A percentile compares a stretch with the other conserved stretches of the same genome.
Evolutionary conservation across 768 basidiomycete genomes (phyloP).

Genomic region (Favolaschia claudopus): DNA sequence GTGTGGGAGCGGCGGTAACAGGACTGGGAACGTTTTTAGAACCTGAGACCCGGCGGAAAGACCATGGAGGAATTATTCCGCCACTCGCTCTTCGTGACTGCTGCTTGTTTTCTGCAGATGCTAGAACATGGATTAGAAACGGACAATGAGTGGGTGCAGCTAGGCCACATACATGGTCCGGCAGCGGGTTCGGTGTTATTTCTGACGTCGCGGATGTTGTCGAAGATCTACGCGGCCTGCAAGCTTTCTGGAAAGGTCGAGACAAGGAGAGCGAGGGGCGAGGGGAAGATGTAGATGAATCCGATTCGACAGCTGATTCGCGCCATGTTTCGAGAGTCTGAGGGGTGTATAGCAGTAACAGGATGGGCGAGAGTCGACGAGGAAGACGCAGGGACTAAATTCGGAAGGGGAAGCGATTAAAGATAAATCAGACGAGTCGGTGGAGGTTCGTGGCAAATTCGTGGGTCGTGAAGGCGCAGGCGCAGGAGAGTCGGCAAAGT

Average conservation of each 20-base stretch:
- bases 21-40: background rate
- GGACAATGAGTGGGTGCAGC: background rate
- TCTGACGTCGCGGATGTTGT: slow-evolving; percentile 5
- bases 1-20: background rate
- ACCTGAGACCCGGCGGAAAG: slow-evolving; percentile 19
- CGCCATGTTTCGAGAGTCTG: slow-evolving; percentile 21
- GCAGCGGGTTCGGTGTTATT: background rate
- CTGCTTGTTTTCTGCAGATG: slow-evolving; percentile 6
- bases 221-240: slow-evolving; percentile 9
- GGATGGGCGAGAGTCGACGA: slow-evolving; percentile 31
- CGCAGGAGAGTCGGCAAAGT: slow-evolving; percentile 28
- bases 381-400: slow-evolving; percentile 29
- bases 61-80: slow-evolving; percentile 23
- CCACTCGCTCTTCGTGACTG: slow-evolving; percentile 20
- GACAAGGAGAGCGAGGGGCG: slow-evolving; percentile 19
- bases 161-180: background rate
- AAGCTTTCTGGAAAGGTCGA: slow-evolving; percentile 9
- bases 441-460: slow-evolving; percentile 29
- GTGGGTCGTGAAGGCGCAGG: slow-evolving; percentile 15
- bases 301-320: slow-evolving; percentile 26
- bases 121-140: background rate
- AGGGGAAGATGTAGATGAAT: slow-evolving; percentile 23
- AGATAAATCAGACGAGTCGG: slow-evolving; percentile 8
- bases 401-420: slow-evolving; percentile 8
- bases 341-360: slow-evolving; percentile 13